Conservation (phyloP, 192 early-diverging fungal species). For the Gamsiella multidivaricata region DNA sequence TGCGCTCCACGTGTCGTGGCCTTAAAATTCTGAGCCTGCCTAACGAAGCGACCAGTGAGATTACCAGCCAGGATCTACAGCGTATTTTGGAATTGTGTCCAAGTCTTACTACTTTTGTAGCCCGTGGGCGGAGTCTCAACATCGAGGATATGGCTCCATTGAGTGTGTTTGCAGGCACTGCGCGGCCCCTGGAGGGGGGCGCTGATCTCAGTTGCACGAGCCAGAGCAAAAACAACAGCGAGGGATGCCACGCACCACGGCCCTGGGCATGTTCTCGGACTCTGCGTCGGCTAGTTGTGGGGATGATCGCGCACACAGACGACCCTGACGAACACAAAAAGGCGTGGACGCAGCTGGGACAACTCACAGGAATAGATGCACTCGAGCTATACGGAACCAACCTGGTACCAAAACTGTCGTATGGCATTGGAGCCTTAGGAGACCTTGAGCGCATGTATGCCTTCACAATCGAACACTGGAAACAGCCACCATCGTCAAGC, state of each 20-base stretch:
- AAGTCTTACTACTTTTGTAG: neutral
- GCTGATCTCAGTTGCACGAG: too few relatives aligned
- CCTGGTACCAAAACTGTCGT: neutral
- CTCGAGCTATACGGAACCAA: neutral
- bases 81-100: slow-evolving; percentile 1
- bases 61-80: neutral
- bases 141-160: slow-evolving; percentile 1
- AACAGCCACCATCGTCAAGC: neutral
- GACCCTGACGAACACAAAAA: neutral
- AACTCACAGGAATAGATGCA: neutral
- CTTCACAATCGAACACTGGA: neutral
- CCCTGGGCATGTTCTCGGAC: slow-evolving; percentile 7
- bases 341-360: slow-evolving; percentile 1
- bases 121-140: neutral
- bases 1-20: neutral
- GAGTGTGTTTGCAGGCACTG: neutral
- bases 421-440: neutral
- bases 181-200: too few relatives aligned
- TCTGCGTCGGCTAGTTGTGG: neutral
- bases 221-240: neutral
- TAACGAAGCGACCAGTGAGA: neutral
- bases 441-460: neutral
- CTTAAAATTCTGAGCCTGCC: neutral
- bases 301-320: slow-evolving; percentile 3
- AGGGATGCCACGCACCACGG: too few relatives aligned